phyloP scores from a whole-genome alignment of 192 early-diverging fungal species.

The Mortierella hygrophila region DNA sequence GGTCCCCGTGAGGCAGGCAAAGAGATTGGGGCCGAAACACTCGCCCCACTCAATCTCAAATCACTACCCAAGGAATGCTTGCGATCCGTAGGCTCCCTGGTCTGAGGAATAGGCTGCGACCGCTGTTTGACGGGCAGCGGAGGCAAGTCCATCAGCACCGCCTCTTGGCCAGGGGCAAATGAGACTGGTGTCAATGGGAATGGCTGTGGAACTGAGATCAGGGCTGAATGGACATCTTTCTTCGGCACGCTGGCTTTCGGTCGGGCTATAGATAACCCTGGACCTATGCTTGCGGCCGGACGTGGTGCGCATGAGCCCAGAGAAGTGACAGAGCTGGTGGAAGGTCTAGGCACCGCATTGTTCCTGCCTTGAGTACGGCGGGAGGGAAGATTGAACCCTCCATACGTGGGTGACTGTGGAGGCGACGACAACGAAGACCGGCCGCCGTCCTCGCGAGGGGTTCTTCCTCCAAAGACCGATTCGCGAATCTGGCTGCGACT shows the following conservation, averaged over 20 bases:
- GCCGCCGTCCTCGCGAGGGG: constrained; percentile 26
- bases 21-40: constrained; percentile 7
- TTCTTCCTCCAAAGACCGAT: constrained; percentile 40
- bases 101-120: constrained; percentile 3
- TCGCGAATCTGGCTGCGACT: constrained; percentile 29
- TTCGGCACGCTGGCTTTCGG: not conserved
- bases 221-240: not conserved
- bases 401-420: constrained; percentile 19
- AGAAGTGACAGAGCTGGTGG: constrained; percentile 2
- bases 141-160: not conserved
- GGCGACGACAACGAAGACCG: not conserved
- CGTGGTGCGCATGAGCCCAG: not conserved
- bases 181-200: not conserved
- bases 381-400: constrained; percentile 9
- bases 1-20: constrained; percentile 21
- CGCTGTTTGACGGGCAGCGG: not conserved
- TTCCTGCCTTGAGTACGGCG: not conserved
- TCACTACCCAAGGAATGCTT: not conserved
- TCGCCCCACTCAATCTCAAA: not conserved
- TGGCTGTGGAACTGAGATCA: not conserved
- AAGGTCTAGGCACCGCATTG: not conserved
- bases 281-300: not conserved
- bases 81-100: not conserved
- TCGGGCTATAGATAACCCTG: not conserved
- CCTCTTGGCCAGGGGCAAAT: not conserved